Conservation (phyloP, 1,284 basidiomycete species). For the Ceratobasidium sp. region DNA sequence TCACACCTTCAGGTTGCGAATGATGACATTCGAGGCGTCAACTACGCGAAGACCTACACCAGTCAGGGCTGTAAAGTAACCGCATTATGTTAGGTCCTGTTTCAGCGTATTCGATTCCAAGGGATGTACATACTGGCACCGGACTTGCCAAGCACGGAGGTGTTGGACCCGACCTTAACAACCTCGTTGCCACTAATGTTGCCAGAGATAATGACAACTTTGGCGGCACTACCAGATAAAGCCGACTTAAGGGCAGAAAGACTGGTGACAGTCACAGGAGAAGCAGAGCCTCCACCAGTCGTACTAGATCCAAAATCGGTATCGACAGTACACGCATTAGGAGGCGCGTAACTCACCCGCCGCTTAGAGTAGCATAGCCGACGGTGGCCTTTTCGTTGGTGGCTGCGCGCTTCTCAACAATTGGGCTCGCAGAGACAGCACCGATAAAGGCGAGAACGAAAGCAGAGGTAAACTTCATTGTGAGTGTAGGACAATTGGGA, state of each 20-base stretch:
- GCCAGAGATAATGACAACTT: constrained; percentile 53
- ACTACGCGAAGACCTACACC: no score
- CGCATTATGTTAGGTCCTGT: background rate
- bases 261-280: constrained; percentile 50
- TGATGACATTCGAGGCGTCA: background rate
- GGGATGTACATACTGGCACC: background rate
- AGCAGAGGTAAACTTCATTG: background rate
- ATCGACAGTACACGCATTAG: no score
- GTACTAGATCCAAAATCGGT: no score
- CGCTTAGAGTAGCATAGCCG: no score
- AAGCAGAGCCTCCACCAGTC: no score
- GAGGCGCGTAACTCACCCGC: no score
- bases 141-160: background rate
- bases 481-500: no score
- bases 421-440: background rate
- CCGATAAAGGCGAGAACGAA: no score
- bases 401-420: constrained; percentile 13
- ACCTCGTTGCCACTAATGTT: constrained; percentile 15
- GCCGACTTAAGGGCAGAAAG: constrained; percentile 54
- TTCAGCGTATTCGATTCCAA: background rate
- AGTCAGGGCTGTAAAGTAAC: background rate
- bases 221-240: constrained; percentile 54
- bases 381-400: background rate
- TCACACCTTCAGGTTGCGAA: no score
- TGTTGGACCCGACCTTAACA: background rate